Evolutionary conservation across 192 early-diverging fungal genomes (phyloP).

Genomic region (Pilobolus umbonatus): DNA sequence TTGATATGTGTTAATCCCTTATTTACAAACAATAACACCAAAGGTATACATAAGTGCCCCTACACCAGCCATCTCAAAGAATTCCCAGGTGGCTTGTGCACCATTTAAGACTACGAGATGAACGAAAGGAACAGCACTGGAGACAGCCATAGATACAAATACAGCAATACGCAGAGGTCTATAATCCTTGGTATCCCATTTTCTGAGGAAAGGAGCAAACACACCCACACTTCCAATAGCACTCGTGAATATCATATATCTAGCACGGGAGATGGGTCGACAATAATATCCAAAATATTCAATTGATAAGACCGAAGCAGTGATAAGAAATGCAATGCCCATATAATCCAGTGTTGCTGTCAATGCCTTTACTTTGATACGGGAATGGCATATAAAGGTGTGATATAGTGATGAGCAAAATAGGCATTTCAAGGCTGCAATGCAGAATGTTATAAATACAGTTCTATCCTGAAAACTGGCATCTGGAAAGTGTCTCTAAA

Average conservation of each 20-base stretch:
- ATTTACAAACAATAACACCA: constrained; percentile 53
- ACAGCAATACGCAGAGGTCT: constrained; percentile 52
- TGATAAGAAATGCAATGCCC: constrained; percentile 59
- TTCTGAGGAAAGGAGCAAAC: constrained; percentile 48
- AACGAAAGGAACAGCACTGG: constrained; percentile 44
- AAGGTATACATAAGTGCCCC: constrained; percentile 49
- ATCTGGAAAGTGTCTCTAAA: constrained; percentile 31
- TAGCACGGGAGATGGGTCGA: constrained; percentile 25
- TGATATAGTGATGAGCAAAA: constrained; percentile 59
- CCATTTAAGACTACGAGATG: constrained; percentile 48
- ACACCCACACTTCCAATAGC: constrained; percentile 45
- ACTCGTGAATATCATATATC: constrained; percentile 49
- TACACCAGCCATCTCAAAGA: constrained; percentile 43
- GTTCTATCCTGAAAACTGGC: constrained; percentile 33
- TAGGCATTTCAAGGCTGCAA: constrained; percentile 55
- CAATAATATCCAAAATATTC: constrained; percentile 61
- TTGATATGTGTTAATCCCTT: neutral
- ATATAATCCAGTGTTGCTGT: constrained; percentile 60
- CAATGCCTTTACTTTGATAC: constrained; percentile 45
- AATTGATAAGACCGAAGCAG: constrained; percentile 51
- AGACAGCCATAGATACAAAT: constrained; percentile 49
- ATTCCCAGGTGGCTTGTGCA: constrained; percentile 35
- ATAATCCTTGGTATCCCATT: constrained; percentile 47
- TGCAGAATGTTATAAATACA: constrained; percentile 51
- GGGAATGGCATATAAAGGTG: constrained; percentile 55